Percentiles rank a stretch among this genome's conserved stretches.
These are phyloP conservation scores for Coprinellus micaceus DNA, from an alignment of 768 basidiomycete species.

Conservation along the genomic window DNA sequence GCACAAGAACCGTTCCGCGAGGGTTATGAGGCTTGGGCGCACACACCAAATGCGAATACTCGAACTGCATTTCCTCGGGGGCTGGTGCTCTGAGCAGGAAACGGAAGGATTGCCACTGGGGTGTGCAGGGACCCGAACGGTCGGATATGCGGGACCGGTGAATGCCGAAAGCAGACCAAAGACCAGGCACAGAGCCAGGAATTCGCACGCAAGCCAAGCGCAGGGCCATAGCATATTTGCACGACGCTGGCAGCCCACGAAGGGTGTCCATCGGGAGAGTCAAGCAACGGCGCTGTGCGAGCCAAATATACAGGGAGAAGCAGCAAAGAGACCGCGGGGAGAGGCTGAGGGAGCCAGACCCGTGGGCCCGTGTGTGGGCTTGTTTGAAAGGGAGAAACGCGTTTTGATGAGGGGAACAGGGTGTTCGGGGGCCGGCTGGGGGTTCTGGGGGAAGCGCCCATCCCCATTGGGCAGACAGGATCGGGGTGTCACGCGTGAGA, in stretches of 20 bases:
- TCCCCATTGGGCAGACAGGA: conserved; percentile 20
- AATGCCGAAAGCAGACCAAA: background rate
- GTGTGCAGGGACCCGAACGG: background rate
- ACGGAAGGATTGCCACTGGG: background rate
- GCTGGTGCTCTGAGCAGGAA: background rate
- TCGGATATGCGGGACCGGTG: conserved; percentile 2
- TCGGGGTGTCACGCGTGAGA: conserved; percentile 14
- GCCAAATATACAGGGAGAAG: conserved; percentile 4
- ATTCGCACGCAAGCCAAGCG: background rate
- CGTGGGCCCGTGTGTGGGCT: conserved; percentile 21
- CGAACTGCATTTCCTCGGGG: background rate
- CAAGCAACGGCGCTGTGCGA: conserved; percentile 3
- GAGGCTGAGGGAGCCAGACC: conserved; percentile 24
- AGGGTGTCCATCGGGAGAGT: too few relatives aligned
- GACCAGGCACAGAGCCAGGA: background rate
- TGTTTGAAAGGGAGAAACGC: background rate
- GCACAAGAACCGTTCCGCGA: background rate
- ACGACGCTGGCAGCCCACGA: background rate
- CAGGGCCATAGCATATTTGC: background rate
- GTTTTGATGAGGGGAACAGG: conserved; percentile 22
- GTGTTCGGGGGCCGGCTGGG: conserved; percentile 22
- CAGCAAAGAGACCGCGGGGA: conserved; percentile 13
- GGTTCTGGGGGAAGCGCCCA: conserved; percentile 21
- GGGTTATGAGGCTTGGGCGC: too few relatives aligned
- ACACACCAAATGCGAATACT: background rate